Evolutionary conservation across 2,329 filamentous ascomycete species (phyloP).

Genomic region (Monilinia fructigena): DNA sequence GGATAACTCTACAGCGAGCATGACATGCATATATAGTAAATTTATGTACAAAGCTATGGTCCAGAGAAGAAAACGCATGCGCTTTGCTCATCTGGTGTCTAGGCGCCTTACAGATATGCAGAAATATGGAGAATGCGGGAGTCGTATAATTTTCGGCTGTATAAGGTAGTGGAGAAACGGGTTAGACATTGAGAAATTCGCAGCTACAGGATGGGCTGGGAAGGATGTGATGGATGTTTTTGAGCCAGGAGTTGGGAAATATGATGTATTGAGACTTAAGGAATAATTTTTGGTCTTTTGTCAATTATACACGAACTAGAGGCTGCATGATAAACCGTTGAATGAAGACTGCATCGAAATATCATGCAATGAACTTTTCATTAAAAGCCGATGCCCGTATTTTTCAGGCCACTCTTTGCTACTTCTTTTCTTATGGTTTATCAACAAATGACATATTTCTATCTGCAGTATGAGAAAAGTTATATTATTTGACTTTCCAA

Average conservation of each 20-base stretch:
- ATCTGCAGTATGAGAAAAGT: neutral
- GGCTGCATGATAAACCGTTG: neutral
- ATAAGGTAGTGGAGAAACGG: neutral
- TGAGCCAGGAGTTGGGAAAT: neutral
- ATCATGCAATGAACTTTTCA: neutral
- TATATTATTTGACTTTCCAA: too few species aligned
- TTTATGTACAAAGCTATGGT: neutral
- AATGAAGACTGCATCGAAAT: conserved; percentile 9
- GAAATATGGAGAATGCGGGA: conserved; percentile 4
- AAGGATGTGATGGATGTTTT: neutral
- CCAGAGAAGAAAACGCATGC: neutral
- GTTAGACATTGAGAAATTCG: neutral
- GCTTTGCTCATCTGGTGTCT: neutral
- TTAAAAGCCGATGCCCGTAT: neutral
- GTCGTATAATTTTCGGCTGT: neutral
- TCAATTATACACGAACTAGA: neutral
- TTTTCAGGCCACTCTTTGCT: conserved; percentile 4
- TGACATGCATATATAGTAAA: neutral
- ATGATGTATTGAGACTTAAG: neutral
- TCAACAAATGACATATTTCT: neutral
- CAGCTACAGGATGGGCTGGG: neutral
- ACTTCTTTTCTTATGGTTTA: neutral
- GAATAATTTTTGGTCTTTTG: neutral
- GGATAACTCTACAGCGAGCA: neutral
- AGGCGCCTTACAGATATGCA: neutral